Evolutionary conservation across 2,329 filamentous ascomycete species (phyloP).

Genomic region (Penicillium capsulatum): DNA sequence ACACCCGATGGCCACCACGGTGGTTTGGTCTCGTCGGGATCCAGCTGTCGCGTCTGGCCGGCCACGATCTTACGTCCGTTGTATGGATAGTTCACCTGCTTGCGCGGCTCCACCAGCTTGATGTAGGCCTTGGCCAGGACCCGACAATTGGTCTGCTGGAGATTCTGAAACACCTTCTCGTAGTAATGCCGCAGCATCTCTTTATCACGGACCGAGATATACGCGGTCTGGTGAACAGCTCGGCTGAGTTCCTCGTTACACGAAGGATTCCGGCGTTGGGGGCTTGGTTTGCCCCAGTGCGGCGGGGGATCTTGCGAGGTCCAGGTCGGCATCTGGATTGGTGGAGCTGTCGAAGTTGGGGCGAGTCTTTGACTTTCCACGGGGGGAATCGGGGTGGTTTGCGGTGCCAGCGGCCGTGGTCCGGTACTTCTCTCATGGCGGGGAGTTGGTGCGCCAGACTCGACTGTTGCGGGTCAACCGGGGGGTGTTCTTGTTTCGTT

Average conservation of each 20-base stretch:
- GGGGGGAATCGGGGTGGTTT: conserved; percentile 3
- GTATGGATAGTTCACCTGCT: conserved; percentile 37
- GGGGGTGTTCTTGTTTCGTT: no score
- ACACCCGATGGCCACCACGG: conserved; percentile 35
- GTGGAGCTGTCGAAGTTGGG: background rate
- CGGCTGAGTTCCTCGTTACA: conserved; percentile 17
- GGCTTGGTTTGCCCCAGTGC: conserved; percentile 4
- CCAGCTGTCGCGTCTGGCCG: conserved; percentile 29
- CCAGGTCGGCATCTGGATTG: conserved; percentile 13
- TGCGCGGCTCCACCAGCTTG: conserved; percentile 36
- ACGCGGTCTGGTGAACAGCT: conserved; percentile 21
- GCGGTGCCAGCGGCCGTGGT: conserved; percentile 4
- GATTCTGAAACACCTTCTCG: conserved; percentile 31
- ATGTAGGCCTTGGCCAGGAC: conserved; percentile 35
- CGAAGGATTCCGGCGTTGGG: conserved; percentile 7
- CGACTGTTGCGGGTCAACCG: conserved; percentile 5
- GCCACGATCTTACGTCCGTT: conserved; percentile 34
- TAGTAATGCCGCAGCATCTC: conserved; percentile 29
- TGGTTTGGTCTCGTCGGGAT: conserved; percentile 34
- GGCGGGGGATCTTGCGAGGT: conserved; percentile 6
- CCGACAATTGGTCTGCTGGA: conserved; percentile 37
- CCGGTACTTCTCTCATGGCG: conserved; percentile 1
- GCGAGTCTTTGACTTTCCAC: background rate
- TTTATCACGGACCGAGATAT: conserved; percentile 24
- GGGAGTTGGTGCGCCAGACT: conserved; percentile 3